Base-by-base conservation (phyloP, 106 monocot genomes). In the Platanthera zijinensis region DNA sequence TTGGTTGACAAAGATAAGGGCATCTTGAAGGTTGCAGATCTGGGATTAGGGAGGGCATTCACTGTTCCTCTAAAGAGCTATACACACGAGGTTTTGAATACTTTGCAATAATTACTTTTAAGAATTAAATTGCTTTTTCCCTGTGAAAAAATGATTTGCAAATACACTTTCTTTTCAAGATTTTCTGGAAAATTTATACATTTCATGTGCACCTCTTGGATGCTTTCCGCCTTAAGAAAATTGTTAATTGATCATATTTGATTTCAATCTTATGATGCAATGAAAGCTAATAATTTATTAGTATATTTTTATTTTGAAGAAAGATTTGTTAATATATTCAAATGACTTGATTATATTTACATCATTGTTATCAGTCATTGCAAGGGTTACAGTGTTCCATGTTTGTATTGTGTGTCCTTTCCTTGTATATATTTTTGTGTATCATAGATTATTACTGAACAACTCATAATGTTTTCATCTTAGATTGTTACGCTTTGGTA, bases 401-500 rank as follows among this genome's bases (percentile, higher is more conserved):
- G 39, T 39, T 2, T 30, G 8, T 7, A 7, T 2, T 1, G 28
- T 63, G 21, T 28, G 57, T 64, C 64, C 1, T 22, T 25, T 64
- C 57, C n/a, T 12, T 18, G 2, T 53, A 4, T 13, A 53, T 53
- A 4, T 4, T 10, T 64, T 10, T 64, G 21, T 64, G 64, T 8
- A 25, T 64, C 64, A 28, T 64, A 25, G 28, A 64, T 22, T 64
- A 64, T 64, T 64, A 51, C 77, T 18, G 6, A 21, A 66, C 57
- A 77, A 59, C 69, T 46, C 8, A 69, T 69, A 5, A 10, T 50
- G 9, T 72, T 51, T 15, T 21, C 18, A 21, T 46, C 51, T 51
- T 77, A 99, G 97, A 94, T 99, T 80, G 94, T 99, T 57, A 99
- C 97, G 19, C 94, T 99, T 25, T 99, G 97, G 97, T 99, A 99